A percentile compares a stretch with the other conserved stretches of the same genome.
Conservation (phyloP, 2,329 filamentous ascomycete genomes). For the Alternaria ethzedia region DNA sequence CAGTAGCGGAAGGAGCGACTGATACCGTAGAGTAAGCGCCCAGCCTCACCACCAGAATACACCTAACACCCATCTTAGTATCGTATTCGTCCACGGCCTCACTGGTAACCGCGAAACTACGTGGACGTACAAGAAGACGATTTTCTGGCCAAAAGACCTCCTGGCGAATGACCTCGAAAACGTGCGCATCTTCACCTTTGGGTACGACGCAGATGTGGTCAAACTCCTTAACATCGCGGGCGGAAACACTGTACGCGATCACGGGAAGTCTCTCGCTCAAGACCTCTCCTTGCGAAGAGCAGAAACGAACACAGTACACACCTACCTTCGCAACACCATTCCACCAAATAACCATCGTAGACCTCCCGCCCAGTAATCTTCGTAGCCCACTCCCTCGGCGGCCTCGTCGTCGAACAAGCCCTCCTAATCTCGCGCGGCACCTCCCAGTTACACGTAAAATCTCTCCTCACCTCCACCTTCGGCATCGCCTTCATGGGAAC, state of each 20-base stretch:
- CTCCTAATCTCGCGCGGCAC: background rate
- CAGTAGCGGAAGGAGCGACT: background rate
- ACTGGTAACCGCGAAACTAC: background rate
- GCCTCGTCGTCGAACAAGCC: background rate
- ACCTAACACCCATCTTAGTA: rapidly evolving
- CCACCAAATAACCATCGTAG: too few relatives aligned
- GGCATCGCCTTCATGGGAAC: background rate
- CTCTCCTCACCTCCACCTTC: background rate
- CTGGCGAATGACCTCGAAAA: background rate
- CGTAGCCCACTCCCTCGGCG: background rate
- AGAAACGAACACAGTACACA: background rate
- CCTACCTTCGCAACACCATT: too few relatives aligned
- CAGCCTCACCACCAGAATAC: background rate
- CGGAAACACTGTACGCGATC: background rate
- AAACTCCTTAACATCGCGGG: background rate
- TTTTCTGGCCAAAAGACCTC: background rate
- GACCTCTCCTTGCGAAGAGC: background rate
- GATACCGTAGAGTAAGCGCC: background rate
- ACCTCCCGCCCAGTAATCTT: background rate
- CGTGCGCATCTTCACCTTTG: background rate
- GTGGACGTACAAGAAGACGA: rapidly evolving
- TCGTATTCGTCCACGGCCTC: background rate
- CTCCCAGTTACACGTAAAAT: background rate
- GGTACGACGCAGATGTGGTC: background rate
- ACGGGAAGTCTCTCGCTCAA: background rate